Evolutionary conservation across 352 stramenopile genomes (phyloP).

Genomic region (Phytopythium cucurbitacearum): DNA sequence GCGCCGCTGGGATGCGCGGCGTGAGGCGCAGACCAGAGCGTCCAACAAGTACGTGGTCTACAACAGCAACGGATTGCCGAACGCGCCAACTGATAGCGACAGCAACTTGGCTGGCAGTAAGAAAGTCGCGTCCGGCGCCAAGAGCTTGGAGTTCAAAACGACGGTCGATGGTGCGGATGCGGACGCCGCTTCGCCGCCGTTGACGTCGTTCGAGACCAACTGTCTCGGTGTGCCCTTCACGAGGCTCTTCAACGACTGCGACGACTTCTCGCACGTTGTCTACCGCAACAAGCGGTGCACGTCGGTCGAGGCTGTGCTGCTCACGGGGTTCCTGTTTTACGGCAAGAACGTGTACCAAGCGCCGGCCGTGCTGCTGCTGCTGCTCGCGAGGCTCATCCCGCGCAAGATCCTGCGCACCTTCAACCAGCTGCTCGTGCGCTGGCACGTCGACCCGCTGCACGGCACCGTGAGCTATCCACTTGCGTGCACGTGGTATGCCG

Average conservation of each 20-base stretch:
- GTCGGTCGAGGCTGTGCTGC: constrained; percentile 14
- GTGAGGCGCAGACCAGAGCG: too few relatives aligned
- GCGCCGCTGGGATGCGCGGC: neutral
- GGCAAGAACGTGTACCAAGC: constrained; percentile 18
- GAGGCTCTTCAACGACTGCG: constrained; percentile 17
- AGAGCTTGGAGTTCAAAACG: neutral
- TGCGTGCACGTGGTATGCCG: constrained; percentile 23
- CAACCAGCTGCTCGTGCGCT: constrained; percentile 23
- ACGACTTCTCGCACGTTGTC: constrained; percentile 13
- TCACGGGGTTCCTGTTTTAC: constrained; percentile 18
- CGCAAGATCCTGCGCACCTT: constrained; percentile 21
- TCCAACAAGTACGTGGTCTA: neutral
- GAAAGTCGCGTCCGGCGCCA: neutral
- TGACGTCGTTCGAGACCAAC: constrained; percentile 17
- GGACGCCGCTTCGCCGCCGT: neutral
- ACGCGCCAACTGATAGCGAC: too few relatives aligned
- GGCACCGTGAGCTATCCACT: constrained; percentile 12
- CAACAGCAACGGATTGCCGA: neutral
- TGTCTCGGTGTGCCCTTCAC: constrained; percentile 17
- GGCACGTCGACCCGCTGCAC: constrained; percentile 16
- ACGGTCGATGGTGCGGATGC: neutral
- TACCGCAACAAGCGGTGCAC: constrained; percentile 7
- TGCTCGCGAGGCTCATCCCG: constrained; percentile 18
- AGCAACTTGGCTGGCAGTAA: too few relatives aligned
- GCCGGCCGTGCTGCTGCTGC: constrained; percentile 11